These are phyloP conservation scores for Phyllosticta citribraziliensis DNA, from an alignment of 2,329 filamentous ascomycete genomes.

Conservation along the genomic window DNA sequence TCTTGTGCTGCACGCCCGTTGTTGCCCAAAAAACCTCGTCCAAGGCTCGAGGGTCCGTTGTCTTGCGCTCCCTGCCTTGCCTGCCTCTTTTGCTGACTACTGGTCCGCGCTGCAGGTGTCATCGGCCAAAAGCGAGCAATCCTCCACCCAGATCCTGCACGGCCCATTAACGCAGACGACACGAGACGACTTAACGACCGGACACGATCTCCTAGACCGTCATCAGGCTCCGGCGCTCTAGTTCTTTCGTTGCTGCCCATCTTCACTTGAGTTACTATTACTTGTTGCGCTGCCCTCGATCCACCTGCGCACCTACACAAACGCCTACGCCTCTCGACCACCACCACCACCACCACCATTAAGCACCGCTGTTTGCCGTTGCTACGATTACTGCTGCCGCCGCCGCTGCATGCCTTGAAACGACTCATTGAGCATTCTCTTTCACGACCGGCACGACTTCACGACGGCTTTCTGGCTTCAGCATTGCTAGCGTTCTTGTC, in stretches of 20 bases:
- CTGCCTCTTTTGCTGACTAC: background rate
- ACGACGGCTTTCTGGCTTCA: slow-evolving; percentile 30
- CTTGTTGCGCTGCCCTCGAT: slow-evolving; percentile 3
- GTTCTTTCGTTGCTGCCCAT: slow-evolving; percentile 7
- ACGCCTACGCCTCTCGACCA: slow-evolving; percentile 1
- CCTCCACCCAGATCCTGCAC: slow-evolving; percentile 5
- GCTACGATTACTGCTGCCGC: background rate
- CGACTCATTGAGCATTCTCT: slow-evolving; percentile 22
- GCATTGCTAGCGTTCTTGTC: slow-evolving; percentile 30
- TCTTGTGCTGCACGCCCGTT: slow-evolving; percentile 14
- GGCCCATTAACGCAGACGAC: background rate
- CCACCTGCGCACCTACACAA: slow-evolving; percentile 8
- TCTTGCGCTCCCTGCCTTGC: background rate
- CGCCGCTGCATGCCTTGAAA: slow-evolving; percentile 10
- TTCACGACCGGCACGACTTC: slow-evolving; percentile 32
- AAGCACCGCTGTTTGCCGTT: background rate
- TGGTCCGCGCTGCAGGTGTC: background rate
- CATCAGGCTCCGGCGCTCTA: slow-evolving; percentile 4
- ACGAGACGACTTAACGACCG: slow-evolving; percentile 11
- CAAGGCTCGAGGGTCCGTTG: slow-evolving; percentile 14
- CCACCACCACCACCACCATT: slow-evolving; percentile 5
- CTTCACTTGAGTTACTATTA: slow-evolving; percentile 3
- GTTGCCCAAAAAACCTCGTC: background rate
- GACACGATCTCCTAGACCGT: slow-evolving; percentile 8
- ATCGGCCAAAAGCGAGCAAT: background rate